phyloP scores from a whole-genome alignment of 2,329 filamentous ascomycete genomes.

The Corynespora cassiicola region DNA sequence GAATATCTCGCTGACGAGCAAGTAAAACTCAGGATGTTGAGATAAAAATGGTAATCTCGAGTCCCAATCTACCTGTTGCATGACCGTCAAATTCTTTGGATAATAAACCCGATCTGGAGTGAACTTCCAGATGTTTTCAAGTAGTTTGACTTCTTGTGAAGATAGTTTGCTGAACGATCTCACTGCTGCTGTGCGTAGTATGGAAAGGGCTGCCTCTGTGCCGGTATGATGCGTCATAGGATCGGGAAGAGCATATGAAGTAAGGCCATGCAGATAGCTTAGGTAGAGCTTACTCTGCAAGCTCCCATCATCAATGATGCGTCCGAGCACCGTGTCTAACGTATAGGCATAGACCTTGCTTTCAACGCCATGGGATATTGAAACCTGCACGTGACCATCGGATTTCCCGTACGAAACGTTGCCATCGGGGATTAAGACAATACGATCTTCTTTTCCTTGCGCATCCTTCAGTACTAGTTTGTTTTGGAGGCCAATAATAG shows the following conservation, averaged over 20 bases:
- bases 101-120: slow-evolving; percentile 52
- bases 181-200: slow-evolving; percentile 57
- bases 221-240: slow-evolving; percentile 58
- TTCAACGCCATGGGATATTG: slow-evolving; percentile 15
- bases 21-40: slow-evolving; percentile 30
- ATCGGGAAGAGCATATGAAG: slow-evolving; percentile 60
- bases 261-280: slow-evolving; percentile 61
- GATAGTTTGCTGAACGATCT: slow-evolving; percentile 54
- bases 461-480: slow-evolving; percentile 26
- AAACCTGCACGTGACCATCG: slow-evolving; percentile 14
- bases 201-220: slow-evolving; percentile 60
- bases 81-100: slow-evolving; percentile 45
- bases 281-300: slow-evolving; percentile 61
- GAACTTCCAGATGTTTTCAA: slow-evolving; percentile 34
- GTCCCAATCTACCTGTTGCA: slow-evolving; percentile 56
- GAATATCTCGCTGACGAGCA: slow-evolving; percentile 28
- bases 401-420: slow-evolving; percentile 10
- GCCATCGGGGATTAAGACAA: slow-evolving; percentile 43
- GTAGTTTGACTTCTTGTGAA: slow-evolving; percentile 14
- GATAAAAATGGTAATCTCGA: slow-evolving; percentile 43
- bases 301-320: slow-evolving; percentile 58
- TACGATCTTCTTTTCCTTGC: slow-evolving; percentile 30
- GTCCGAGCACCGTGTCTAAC: slow-evolving; percentile 58
- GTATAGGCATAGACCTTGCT: slow-evolving; percentile 52
- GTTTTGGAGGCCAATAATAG: slow-evolving; percentile 30